Evolutionary conservation across 108 stramenopile species (phyloP).

Genomic region (Mediolabrus comicus): DNA sequence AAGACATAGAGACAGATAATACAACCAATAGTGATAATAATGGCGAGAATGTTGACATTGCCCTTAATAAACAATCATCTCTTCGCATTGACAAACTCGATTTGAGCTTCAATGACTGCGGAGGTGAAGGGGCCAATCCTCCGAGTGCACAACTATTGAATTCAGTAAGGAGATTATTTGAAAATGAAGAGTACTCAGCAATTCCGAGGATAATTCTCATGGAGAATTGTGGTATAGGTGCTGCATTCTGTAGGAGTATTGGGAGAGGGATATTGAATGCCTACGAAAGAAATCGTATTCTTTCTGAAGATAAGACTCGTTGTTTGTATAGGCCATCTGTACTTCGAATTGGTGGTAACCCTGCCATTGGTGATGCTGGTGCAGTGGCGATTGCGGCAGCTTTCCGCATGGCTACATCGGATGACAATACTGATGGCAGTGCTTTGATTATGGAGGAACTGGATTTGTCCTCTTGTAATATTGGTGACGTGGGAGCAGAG

Average conservation of each 20-base stretch:
- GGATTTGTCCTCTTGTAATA: slow-evolving; percentile 71
- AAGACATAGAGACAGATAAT: not conserved
- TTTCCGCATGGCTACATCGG: slow-evolving; percentile 46
- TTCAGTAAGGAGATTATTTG: slow-evolving; percentile 24
- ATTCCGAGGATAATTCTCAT: slow-evolving; percentile 53
- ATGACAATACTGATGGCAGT: slow-evolving; percentile 5
- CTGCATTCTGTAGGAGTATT: slow-evolving; percentile 71
- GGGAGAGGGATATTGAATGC: slow-evolving; percentile 56
- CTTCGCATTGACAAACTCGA: slow-evolving; percentile 49
- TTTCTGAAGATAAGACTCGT: not conserved
- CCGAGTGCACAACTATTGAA: slow-evolving; percentile 10
- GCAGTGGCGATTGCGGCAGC: slow-evolving; percentile 78
- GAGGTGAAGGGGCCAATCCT: slow-evolving; percentile 22
- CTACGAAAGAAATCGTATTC: slow-evolving; percentile 13
- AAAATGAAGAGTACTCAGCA: slow-evolving; percentile 17
- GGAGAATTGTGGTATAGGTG: slow-evolving; percentile 68
- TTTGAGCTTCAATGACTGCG: slow-evolving; percentile 64
- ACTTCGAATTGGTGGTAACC: slow-evolving; percentile 57
- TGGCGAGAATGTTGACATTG: too few relatives aligned
- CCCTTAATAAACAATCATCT: too few relatives aligned
- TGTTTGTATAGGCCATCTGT: slow-evolving; percentile 23
- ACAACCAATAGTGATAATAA: too few relatives aligned
- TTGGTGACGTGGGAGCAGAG: slow-evolving; percentile 74
- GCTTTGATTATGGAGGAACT: slow-evolving; percentile 53
- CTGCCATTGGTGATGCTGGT: slow-evolving; percentile 75